A percentile compares a stretch with the other conserved stretches of the same genome.
phyloP scores from a whole-genome alignment of 768 basidiomycete species.

The Hortiboletus campestris region DNA sequence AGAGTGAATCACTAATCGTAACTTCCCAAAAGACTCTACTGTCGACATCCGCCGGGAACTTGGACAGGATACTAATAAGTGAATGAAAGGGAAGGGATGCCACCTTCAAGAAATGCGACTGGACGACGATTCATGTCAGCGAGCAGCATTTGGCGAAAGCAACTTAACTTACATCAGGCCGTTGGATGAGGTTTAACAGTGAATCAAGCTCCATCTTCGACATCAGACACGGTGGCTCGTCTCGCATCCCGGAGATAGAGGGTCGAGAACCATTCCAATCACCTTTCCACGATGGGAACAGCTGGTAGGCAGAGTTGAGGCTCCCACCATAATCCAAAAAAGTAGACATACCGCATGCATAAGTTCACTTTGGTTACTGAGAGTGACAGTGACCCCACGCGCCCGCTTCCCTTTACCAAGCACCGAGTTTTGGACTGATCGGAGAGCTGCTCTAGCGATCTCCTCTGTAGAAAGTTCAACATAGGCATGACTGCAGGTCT shows the following conservation, averaged over 20 bases:
- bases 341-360: conserved; percentile 62
- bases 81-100: conserved; percentile 79
- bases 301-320: conserved; percentile 34
- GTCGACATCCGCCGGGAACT: conserved; percentile 76
- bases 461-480: conserved; percentile 66
- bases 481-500: conserved; percentile 83
- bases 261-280: conserved; percentile 67
- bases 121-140: conserved; percentile 14
- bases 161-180: conserved; percentile 61
- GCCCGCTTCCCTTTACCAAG: conserved; percentile 77
- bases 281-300: conserved; percentile 83
- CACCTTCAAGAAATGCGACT: conserved; percentile 88
- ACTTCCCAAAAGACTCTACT: conserved; percentile 74
- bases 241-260: conserved; percentile 61
- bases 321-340: background rate
- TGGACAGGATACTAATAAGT: conserved; percentile 70
- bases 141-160: background rate
- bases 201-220: conserved; percentile 65
- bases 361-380: conserved; percentile 76
- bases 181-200: conserved; percentile 66
- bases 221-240: conserved; percentile 60
- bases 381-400: conserved; percentile 79
- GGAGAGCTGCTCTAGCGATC: conserved; percentile 63
- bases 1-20: conserved; percentile 60
- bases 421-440: conserved; percentile 51